Base-by-base conservation (phyloP, 2,329 filamentous ascomycete genomes). In the Scedosporium minutisporum region DNA sequence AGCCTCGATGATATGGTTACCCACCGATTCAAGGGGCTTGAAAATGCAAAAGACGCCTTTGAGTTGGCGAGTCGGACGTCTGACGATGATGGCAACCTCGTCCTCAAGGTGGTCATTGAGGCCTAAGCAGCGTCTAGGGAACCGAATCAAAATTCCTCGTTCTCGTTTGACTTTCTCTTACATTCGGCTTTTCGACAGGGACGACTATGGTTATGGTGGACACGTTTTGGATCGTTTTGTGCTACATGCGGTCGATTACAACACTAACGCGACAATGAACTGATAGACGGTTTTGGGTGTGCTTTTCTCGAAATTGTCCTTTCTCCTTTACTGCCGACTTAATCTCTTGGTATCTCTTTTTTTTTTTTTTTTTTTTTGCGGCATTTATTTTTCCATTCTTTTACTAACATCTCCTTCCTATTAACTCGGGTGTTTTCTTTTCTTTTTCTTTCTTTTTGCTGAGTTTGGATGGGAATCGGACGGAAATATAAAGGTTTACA, bases 1-100 rank as follows among this genome's bases (percentile, higher is more conserved):
- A 83, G 82, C 65, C 81, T 91, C 63, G 83, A 87, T 58, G 83
- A 86, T 68, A 82, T 91, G 77, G 83, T 91, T n/a, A 91, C 88
- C 3, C 88, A 91, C 72, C 81, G 84, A 6, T 88, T 87, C 72
- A 82, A 81, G 65, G 88, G 88, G 0, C 75, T 91, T 0, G 82
- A 80, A 14, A 78, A 81, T 33, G 85, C 84, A 6, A 80, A 81
- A 63, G 77, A 80, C 55, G 88, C 87, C 1, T 91, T 91, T 70
- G 85, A 88, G 68, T 81, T 91, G 70, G 89, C 88, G 2, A 82
- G 84, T 14, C 83, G 84, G 68, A 90, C 87, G 0, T 80, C 82
- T 44, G 89, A 91, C 68, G 83, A 85, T 38, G 76, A 86, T 1
- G 87, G 87, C 0, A 87, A 85, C 18, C 73, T 91, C 61, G 87